Base-by-base conservation (phyloP, 2,329 filamentous ascomycete species). In the Cadophora gregata region DNA sequence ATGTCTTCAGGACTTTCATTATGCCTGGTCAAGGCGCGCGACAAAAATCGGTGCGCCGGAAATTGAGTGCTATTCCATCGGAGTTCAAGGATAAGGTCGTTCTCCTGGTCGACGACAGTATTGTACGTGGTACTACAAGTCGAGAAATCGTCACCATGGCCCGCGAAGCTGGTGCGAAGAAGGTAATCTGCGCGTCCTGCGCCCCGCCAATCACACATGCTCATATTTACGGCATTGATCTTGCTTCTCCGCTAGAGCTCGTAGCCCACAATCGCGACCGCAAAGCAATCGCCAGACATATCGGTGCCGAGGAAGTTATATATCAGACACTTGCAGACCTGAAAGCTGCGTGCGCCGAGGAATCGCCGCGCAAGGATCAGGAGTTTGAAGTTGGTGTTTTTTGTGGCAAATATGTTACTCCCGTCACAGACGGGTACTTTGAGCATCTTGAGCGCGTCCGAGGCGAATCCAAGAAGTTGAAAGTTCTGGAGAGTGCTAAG, bases 381-480 rank as follows among this genome's bases (percentile, higher is more conserved):
- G 83, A 90, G 64, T 97, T 97, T 72, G 95, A 98, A 77, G 89
- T 96, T 2, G 94, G 95, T 63, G 94, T 97, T 9, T 97, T 98
- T 81, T 93, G 89, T 75, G 95, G 95, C 55, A 88, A 89, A 70
- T 97, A 97, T 79, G 84, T 92, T 68, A 97, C 95, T 0, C 88
- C 88, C 0, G 91, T 97, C 1, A 86, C 90, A 1, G 85, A 89
- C 7, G 89, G 86, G 45, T 97, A 97, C 80, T 96, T 97, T 72
- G 88, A 92, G 71, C 92, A 93, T 74, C 83, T 96, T 5, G 90
- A 92, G 79, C 82, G 85, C 66, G 80, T 93, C 21, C 85, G 92
- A 62, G 91, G 90, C 56, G 89, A 92, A 78, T 90, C 86, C 69
- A 83, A 85, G 69, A 91, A 91, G 79, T 77, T 86, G 70, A 91